Percentiles rank a stretch among this genome's conserved stretches.
phyloP scores from a whole-genome alignment of 2,329 filamentous ascomycete species.

The Emericellopsis atlantica region DNA sequence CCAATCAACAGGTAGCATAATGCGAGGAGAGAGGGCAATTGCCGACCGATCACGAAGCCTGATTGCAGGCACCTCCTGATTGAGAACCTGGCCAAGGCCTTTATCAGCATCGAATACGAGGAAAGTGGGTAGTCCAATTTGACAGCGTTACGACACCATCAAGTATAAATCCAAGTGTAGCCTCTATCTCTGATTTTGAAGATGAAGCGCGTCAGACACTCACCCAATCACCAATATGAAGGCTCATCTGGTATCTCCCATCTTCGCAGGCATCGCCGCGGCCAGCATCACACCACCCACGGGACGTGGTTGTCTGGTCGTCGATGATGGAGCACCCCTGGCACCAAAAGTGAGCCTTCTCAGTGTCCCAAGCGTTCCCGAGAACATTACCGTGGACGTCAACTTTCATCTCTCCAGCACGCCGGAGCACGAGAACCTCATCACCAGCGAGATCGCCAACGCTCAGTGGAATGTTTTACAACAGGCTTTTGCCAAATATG shows the following conservation, averaged over 20 bases:
- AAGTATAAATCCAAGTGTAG: background rate
- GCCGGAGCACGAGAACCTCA: conserved; percentile 22
- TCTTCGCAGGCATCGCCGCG: background rate
- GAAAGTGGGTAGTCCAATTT: background rate
- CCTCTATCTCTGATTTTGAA: background rate
- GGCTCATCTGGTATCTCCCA: background rate
- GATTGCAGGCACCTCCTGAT: too few species aligned
- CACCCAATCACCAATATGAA: background rate
- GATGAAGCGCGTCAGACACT: too few species aligned
- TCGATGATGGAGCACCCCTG: background rate
- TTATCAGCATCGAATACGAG: background rate
- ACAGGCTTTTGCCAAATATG: conserved; percentile 7
- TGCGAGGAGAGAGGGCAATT: too few species aligned
- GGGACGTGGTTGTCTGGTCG: background rate
- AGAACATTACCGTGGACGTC: conserved; percentile 10
- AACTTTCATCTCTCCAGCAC: conserved; percentile 13
- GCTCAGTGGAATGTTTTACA: conserved; percentile 9
- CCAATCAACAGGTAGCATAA: too few species aligned
- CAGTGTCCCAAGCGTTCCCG: conserved; percentile 3
- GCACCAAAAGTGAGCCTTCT: background rate
- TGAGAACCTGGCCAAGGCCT: too few species aligned
- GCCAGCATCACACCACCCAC: background rate
- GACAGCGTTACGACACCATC: background rate
- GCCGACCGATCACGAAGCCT: too few species aligned
- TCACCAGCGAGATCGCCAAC: conserved; percentile 17